Evolutionary conservation across 2,329 filamentous ascomycete species (phyloP).

Genomic region (Monosporascus sp.): DNA sequence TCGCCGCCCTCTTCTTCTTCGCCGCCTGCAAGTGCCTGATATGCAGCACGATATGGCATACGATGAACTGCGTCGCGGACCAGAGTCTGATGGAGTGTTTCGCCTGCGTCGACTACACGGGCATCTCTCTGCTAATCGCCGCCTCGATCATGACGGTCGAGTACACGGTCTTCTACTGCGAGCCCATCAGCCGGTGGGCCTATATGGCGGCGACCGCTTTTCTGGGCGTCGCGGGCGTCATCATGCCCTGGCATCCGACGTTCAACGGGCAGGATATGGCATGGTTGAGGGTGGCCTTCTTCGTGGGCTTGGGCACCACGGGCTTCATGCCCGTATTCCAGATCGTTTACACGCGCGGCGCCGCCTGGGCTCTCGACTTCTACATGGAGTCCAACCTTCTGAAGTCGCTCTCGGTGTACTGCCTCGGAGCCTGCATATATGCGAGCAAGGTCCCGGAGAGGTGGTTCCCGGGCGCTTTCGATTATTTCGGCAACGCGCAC

Average conservation of each 20-base stretch:
- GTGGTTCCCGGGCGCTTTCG: constrained; percentile 88
- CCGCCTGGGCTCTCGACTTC: constrained; percentile 79
- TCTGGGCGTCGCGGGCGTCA: constrained; percentile 80
- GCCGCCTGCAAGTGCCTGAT: constrained; percentile 91
- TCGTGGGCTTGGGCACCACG: constrained; percentile 77
- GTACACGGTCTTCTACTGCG: constrained; percentile 98
- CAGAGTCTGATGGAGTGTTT: constrained; percentile 88
- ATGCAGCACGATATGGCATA: constrained; percentile 97
- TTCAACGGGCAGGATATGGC: constrained; percentile 93
- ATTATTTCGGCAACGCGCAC: constrained; percentile 92
- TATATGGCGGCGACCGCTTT: constrained; percentile 80
- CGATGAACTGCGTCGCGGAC: constrained; percentile 94
- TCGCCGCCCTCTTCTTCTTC: constrained; percentile 92
- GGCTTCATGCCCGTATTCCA: constrained; percentile 87
- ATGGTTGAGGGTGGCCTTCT: constrained; percentile 89
- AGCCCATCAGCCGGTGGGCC: constrained; percentile 76
- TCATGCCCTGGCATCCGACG: constrained; percentile 90
- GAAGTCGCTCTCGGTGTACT: constrained; percentile 83
- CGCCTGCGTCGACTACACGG: constrained; percentile 96
- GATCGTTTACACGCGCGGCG: constrained; percentile 70
- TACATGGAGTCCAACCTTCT: constrained; percentile 70
- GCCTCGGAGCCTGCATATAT: constrained; percentile 79
- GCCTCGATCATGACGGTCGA: constrained; percentile 97
- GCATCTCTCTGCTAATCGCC: constrained; percentile 89
- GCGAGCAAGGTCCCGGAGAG: constrained; percentile 89